Percentiles rank a stretch among this genome's conserved stretches.
phyloP scores from a whole-genome alignment of 192 early-diverging fungal species.

The Umbelopsis vinacea region DNA sequence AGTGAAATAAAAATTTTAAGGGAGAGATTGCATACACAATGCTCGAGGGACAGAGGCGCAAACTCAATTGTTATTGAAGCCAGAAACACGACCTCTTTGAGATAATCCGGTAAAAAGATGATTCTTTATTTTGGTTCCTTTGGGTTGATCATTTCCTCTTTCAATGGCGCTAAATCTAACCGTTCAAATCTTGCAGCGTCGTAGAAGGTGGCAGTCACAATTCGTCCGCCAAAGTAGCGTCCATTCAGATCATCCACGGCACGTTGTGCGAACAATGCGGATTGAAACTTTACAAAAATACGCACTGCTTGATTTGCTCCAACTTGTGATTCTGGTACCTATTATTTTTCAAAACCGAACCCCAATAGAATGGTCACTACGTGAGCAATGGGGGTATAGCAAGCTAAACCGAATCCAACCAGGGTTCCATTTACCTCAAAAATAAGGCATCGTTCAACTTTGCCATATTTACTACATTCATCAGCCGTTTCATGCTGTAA shows the following conservation, averaged over 20 bases:
- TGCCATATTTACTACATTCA: slow-evolving; percentile 79
- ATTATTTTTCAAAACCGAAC: neutral
- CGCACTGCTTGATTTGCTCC: slow-evolving; percentile 72
- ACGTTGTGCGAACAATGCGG: slow-evolving; percentile 49
- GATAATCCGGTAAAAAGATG: too few species aligned
- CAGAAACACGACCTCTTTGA: too few species aligned
- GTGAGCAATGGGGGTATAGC: neutral
- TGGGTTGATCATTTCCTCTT: slow-evolving; percentile 32
- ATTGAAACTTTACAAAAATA: slow-evolving; percentile 78
- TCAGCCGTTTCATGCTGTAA: slow-evolving; percentile 76
- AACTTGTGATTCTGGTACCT: slow-evolving; percentile 54
- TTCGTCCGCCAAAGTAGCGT: slow-evolving; percentile 77
- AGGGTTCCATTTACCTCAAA: slow-evolving; percentile 55
- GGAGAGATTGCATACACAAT: too few species aligned
- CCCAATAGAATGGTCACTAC: neutral
- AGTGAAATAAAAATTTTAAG: too few species aligned
- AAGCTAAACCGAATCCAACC: neutral
- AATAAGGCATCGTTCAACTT: slow-evolving; percentile 69
- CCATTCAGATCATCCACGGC: slow-evolving; percentile 67
- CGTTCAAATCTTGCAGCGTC: slow-evolving; percentile 60
- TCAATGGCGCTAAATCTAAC: slow-evolving; percentile 57
- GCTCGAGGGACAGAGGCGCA: too few species aligned
- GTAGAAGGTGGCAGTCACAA: slow-evolving; percentile 66
- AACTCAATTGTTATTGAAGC: too few species aligned
- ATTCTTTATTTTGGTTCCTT: too few species aligned